phyloP scores from a whole-genome alignment of 2,329 filamentous ascomycete species.

The Seiridium unicorne region DNA sequence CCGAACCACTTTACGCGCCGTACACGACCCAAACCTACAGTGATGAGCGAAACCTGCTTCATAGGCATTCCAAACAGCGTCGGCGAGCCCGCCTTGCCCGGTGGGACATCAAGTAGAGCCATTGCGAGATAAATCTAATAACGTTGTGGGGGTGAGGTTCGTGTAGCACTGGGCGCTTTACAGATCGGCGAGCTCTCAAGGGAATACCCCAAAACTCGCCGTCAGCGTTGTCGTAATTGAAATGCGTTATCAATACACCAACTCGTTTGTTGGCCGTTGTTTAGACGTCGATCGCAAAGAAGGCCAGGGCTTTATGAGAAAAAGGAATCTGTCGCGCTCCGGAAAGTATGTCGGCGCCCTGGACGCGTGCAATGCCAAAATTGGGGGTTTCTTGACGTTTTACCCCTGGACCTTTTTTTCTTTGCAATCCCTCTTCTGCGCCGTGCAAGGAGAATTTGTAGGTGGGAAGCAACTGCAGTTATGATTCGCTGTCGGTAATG shows the following conservation, averaged over 20 bases:
- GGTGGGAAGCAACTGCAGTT: neutral
- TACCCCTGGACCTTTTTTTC: conserved; percentile 4
- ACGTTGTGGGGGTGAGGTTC: neutral
- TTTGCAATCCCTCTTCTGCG: neutral
- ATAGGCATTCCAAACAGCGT: conserved; percentile 59
- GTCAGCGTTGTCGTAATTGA: too few species aligned
- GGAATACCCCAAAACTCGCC: too few species aligned
- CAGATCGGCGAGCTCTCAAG: neutral
- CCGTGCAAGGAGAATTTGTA: neutral
- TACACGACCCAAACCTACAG: conserved; percentile 41
- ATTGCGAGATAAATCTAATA: conserved; percentile 25
- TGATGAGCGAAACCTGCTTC: conserved; percentile 67
- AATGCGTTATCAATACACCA: neutral
- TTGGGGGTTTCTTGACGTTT: conserved; percentile 1
- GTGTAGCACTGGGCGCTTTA: neutral
- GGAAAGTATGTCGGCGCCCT: neutral
- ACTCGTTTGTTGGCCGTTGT: neutral
- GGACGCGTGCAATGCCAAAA: neutral
- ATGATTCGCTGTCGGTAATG: neutral
- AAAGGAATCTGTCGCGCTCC: neutral
- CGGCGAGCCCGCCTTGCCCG: conserved; percentile 37
- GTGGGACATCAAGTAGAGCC: conserved; percentile 39
- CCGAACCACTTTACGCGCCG: neutral
- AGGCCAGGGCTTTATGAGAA: neutral
- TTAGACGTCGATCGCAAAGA: neutral